These are phyloP conservation scores for Priceomyces haplophilus DNA, from an alignment of 805 yeast species.

Conservation along the genomic window DNA sequence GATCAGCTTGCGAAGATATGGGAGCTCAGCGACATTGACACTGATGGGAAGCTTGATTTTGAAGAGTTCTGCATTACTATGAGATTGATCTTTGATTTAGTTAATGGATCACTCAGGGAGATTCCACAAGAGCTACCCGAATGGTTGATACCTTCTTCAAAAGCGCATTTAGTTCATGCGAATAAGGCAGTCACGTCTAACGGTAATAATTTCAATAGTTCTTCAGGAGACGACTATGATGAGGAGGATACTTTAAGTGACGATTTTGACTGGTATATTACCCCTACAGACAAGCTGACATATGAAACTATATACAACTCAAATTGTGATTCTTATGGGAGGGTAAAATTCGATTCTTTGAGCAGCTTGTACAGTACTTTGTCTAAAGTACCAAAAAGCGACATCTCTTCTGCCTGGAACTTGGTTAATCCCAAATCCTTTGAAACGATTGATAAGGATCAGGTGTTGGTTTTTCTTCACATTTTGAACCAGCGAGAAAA, in stretches of 20 bases:
- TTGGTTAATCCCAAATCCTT: slow-evolving; percentile 86
- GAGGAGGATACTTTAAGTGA: slow-evolving; percentile 59
- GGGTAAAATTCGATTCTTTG: slow-evolving; percentile 72
- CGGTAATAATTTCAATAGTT: slow-evolving; percentile 10
- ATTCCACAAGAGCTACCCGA: slow-evolving; percentile 77
- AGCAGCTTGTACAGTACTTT: slow-evolving; percentile 67
- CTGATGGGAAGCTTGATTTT: slow-evolving; percentile 87
- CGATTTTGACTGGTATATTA: slow-evolving; percentile 93
- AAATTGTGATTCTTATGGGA: slow-evolving; percentile 74
- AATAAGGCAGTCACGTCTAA: slow-evolving; percentile 57
- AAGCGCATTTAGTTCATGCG: slow-evolving; percentile 82
- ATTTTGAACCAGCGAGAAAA: slow-evolving; percentile 86
- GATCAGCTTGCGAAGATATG: slow-evolving; percentile 79
- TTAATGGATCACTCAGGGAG: slow-evolving; percentile 57
- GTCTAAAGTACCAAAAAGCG: slow-evolving; percentile 73
- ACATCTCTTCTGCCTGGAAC: slow-evolving; percentile 89
- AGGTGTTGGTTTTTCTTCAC: slow-evolving; percentile 83
- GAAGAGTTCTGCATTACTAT: slow-evolving; percentile 98
- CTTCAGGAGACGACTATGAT: slow-evolving; percentile 47
- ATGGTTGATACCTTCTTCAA: slow-evolving; percentile 91
- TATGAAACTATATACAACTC: slow-evolving; percentile 77
- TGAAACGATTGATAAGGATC: slow-evolving; percentile 90
- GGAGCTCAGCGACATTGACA: slow-evolving; percentile 91
- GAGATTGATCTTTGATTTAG: slow-evolving; percentile 89
- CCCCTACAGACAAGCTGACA: slow-evolving; percentile 77